These are phyloP conservation scores for Chaetomium globosum DNA, from an alignment of 2,329 filamentous ascomycete genomes.

Conservation along the genomic window DNA sequence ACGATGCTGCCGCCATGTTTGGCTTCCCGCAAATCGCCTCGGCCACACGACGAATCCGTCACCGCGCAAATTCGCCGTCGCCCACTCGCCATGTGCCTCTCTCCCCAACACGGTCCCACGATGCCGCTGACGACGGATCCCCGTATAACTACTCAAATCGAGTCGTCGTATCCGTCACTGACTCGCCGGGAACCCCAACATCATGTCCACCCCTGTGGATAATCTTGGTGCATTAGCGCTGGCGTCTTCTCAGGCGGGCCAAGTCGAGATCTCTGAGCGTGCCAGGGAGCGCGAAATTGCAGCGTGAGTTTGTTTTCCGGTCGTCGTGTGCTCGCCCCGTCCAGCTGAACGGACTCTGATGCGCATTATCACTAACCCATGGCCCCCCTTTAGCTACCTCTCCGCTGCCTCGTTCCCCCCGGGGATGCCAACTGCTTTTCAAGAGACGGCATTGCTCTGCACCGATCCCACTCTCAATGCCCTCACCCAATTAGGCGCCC, in stretches of 20 bases:
- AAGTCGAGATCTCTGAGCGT: constrained; percentile 17
- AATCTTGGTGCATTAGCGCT: not conserved
- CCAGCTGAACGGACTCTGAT: not conserved
- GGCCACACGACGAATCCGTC: not conserved
- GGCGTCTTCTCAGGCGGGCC: not conserved
- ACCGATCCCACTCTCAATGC: constrained; percentile 43
- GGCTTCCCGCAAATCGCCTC: not conserved
- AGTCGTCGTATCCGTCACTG: not conserved
- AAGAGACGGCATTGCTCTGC: constrained; percentile 22
- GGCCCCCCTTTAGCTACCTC: constrained; percentile 30
- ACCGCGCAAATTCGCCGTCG: not conserved
- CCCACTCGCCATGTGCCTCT: not conserved
- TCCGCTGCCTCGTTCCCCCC: constrained; percentile 33
- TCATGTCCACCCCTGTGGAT: not conserved
- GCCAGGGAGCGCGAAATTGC: constrained; percentile 23
- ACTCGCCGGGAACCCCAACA: not conserved
- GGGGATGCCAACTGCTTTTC: constrained; percentile 16
- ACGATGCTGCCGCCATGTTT: not conserved
- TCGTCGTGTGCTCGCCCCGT: not conserved
- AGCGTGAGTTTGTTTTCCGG: constrained; percentile 15
- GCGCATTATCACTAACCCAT: not conserved
- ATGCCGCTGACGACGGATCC: not conserved
- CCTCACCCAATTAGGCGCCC: constrained; percentile 47
- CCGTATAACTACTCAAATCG: not conserved
- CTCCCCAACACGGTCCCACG: not conserved